Evolutionary conservation across 305 asterid genomes (phyloP), one percentile per base, ranked within the genome.

Genomic region (Lippia alba): DNA sequence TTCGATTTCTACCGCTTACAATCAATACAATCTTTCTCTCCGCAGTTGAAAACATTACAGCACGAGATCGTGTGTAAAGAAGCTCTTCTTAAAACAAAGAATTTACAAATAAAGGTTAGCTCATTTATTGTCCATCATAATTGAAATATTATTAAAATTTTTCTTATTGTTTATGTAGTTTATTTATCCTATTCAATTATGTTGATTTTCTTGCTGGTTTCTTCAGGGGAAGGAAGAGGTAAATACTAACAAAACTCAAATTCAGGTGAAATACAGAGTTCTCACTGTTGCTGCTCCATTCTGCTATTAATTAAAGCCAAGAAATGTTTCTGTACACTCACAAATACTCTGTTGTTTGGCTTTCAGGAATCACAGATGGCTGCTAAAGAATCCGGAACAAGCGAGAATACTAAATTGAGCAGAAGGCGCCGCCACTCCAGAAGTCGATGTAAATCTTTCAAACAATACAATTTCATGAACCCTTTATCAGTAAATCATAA

Each of bases 31-130:
- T 70, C 41, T 56, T 73, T 32, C 41, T 44, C 12, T 54, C 64
- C 9, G 8, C 94, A 92, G 98, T 45, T 88, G 73, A 92, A 84
- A 69, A 76, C 87, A 40, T 79, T 90, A 53, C 92, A 86, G 12
- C 98, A 92, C 49, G 96, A 88, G 79, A 77, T 85, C 73, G 79
- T 67, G 12, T 90, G 98, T 78, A 88, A 86, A 85, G 96, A 88
- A 33, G 88, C 85, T 5, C 76, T 90, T 62, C 87, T 86, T 16
- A 90, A 88, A 75, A 71, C 96, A 24, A 86, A 79, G 82, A 77
- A 19, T 56, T 48, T 72, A n/a, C 84, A 76, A 55, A 68, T 67
- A 55, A 78, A 78, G 92, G 93, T 81, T 69, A 62, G 57, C 12
- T 41, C 70, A 32, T 73, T 49, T 50, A 19, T 55, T 15, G 18